Base-by-base conservation (phyloP, 2,329 filamentous ascomycete genomes). In the Claviceps quebecensis region DNA sequence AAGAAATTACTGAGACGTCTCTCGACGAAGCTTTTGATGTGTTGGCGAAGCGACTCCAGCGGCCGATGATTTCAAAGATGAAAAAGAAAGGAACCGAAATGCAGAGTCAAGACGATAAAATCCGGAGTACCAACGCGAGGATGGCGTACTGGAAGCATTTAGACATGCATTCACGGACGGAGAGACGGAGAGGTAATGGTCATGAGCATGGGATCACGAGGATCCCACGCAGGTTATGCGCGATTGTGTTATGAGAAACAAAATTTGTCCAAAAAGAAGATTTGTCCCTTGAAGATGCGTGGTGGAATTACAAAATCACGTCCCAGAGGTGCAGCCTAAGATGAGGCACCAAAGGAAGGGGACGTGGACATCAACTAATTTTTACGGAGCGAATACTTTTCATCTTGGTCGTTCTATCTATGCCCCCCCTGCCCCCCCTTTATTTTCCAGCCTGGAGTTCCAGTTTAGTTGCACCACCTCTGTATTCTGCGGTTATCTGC, bases 121-220 rank as follows among this genome's bases (percentile, higher is more conserved):
- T n/a, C 37, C 5, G 37, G 17, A 41, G 17, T 17, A 41, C 2
- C 6, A 7, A n/a, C 9, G 9, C 9, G 13, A 26, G 29, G 47
- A 49, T 37, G 37, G 17, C 29, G 22, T n/a, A 6, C 3, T 49
- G 19, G 38, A 49, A 36, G 47, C 13, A 43, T 41, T n/a, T 9
- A 19, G 11, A 29, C 9, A 19, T 45, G 23, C 17, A 19, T 14
- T 29, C 14, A 38, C 38, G 40, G 34, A 45, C 6, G 1, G 40
- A 45, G 16, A 43, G 48, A 37, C 16, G 47, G 23, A 17, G 19
- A 13, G 7, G 46, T 44, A 23, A 49, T 45, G 2, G 14, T 45
- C 11, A 52, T 48, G 51, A 49, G 36, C 47, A 49, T 41, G 41
- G 36, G 8, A 19, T 26, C 22, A 47, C 41, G 40, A 49, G 22